These are phyloP conservation scores for Arbutus unedo DNA, from an alignment of 148 eudicot species.

Conservation along the genomic window DNA sequence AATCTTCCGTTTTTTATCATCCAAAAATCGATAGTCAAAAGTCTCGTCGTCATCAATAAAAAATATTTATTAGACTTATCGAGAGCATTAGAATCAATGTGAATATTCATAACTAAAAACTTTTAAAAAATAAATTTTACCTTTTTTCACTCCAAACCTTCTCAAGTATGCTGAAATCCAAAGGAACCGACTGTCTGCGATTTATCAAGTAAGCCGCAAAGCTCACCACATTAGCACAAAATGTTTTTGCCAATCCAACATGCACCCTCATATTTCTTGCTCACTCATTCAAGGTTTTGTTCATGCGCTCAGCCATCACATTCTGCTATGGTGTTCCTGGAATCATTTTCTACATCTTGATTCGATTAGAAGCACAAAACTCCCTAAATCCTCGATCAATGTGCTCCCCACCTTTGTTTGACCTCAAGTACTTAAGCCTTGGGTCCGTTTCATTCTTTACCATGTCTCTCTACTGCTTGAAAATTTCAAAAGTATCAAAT, in stretches of 20 bases:
- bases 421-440: too few species aligned
- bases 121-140: neutral
- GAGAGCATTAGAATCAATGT: neutral
- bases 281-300: neutral
- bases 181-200: neutral
- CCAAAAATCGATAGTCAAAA: too few species aligned
- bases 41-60: too few species aligned
- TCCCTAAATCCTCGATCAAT: neutral
- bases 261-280: conserved; percentile 3
- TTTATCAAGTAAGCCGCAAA: neutral
- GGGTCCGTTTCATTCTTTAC: too few species aligned
- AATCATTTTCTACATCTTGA: neutral
- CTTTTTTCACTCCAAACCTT: neutral
- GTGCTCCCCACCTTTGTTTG: neutral
- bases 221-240: neutral
- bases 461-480: too few species aligned
- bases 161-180: neutral
- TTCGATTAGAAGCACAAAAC: too few species aligned
- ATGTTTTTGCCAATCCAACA: neutral
- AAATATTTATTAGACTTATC: neutral
- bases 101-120: neutral
- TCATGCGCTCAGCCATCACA: neutral
- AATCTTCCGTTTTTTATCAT: neutral
- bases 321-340: neutral
- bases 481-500: too few species aligned